phyloP scores from a whole-genome alignment of 139 green algal species.

The Chlorella vulgaris region DNA sequence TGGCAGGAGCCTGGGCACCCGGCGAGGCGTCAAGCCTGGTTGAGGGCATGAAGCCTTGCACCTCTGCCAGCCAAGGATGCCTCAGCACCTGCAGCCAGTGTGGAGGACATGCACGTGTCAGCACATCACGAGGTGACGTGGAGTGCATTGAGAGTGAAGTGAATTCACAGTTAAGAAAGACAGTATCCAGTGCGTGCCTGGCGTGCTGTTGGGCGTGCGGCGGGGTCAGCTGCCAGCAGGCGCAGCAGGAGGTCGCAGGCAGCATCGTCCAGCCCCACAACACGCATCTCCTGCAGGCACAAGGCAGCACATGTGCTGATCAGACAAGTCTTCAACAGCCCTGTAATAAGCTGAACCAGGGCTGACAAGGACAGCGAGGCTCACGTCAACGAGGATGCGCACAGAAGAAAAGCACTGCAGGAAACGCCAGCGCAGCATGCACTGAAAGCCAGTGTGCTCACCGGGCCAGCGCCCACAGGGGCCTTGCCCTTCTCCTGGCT shows the following conservation, averaged over 20 bases:
- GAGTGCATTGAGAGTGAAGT: not conserved
- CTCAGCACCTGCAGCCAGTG: constrained; percentile 18
- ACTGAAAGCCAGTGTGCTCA: no score
- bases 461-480: not conserved
- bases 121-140: no score
- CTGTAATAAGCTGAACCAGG: no score
- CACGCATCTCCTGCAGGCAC: constrained; percentile 14
- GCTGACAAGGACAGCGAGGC: not conserved
- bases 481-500: constrained; percentile 17
- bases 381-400: not conserved
- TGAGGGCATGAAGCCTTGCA: not conserved
- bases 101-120: not conserved
- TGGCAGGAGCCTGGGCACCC: no score
- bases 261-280: constrained; percentile 32
- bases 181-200: not conserved
- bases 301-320: not conserved
- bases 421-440: not conserved
- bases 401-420: not conserved
- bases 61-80: constrained; percentile 35
- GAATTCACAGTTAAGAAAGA: not conserved
- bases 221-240: constrained; percentile 45
- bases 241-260: constrained; percentile 28
- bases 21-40: no score
- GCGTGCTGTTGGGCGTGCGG: constrained; percentile 26
- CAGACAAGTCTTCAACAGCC: no score